These are phyloP conservation scores for Nephromyces sp. DNA, from an alignment of 169 alveolate genomes.

Conservation along the genomic window DNA sequence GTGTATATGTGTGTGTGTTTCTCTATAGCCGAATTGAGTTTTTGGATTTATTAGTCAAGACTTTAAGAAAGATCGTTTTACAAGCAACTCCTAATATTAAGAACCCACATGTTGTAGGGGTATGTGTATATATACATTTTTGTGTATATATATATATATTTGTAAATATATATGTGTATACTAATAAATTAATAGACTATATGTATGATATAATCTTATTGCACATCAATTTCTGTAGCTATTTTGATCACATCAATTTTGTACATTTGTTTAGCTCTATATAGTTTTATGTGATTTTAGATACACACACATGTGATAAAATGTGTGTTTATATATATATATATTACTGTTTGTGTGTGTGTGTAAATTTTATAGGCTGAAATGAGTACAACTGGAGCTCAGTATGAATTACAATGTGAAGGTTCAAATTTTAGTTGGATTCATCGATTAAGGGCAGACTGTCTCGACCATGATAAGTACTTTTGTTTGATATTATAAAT, in stretches of 20 bases:
- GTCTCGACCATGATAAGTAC: slow-evolving; percentile 16
- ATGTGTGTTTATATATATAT: neutral
- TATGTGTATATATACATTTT: neutral
- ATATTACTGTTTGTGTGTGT: neutral
- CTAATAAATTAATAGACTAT: too few species aligned
- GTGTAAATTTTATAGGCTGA: neutral
- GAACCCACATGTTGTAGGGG: neutral
- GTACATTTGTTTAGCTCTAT: too few species aligned
- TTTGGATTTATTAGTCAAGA: neutral
- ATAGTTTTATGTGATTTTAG: too few species aligned
- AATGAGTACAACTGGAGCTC: slow-evolving; percentile 38
- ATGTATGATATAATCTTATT: too few species aligned
- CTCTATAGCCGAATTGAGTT: neutral
- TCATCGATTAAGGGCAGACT: slow-evolving; percentile 18
- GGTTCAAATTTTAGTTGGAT: slow-evolving; percentile 44
- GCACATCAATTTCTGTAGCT: too few species aligned
- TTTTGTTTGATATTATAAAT: neutral
- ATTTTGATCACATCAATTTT: too few species aligned
- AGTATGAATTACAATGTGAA: slow-evolving; percentile 57
- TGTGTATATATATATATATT: too few species aligned
- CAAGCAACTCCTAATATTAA: neutral
- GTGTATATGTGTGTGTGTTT: neutral
- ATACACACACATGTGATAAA: too few species aligned
- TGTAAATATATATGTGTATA: too few species aligned
- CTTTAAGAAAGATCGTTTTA: neutral